A percentile compares a stretch with the other conserved stretches of the same genome.
phyloP scores from a whole-genome alignment of 345 rosid genomes.

The Brassica juncea region DNA sequence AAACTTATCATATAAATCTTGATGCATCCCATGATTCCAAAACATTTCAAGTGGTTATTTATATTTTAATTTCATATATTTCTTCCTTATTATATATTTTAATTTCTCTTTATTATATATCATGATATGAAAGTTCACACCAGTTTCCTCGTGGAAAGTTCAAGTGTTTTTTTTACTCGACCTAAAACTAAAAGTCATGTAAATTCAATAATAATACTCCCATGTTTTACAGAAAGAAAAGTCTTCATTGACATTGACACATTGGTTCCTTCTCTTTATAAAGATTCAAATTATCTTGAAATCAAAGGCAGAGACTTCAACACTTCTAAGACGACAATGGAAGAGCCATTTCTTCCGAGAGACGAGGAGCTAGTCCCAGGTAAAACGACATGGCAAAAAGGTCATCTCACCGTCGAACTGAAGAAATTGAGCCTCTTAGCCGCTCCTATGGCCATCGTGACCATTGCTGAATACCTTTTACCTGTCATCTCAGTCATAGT shows the following conservation, averaged over 20 bases:
- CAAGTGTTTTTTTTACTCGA: neutral
- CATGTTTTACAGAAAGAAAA: neutral
- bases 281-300: neutral
- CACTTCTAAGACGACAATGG: constrained; percentile 15
- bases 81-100: neutral
- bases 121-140: neutral
- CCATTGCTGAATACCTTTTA: constrained; percentile 28
- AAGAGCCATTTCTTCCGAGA: constrained; percentile 27
- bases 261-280: neutral
- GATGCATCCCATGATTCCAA: neutral
- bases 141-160: neutral
- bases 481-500: constrained; percentile 29
- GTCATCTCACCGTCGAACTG: constrained; percentile 22
- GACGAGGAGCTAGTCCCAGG: neutral
- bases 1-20: neutral
- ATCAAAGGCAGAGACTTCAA: constrained; percentile 7
- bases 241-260: constrained; percentile 2
- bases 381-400: constrained; percentile 17
- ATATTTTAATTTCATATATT: neutral
- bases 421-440: constrained; percentile 26
- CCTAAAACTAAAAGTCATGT: neutral
- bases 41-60: neutral
- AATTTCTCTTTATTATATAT: neutral
- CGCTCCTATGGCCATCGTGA: constrained; percentile 34
- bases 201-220: neutral